phyloP scores from a whole-genome alignment of 2,329 filamentous ascomycete species.

The Ceratocystis variospora region DNA sequence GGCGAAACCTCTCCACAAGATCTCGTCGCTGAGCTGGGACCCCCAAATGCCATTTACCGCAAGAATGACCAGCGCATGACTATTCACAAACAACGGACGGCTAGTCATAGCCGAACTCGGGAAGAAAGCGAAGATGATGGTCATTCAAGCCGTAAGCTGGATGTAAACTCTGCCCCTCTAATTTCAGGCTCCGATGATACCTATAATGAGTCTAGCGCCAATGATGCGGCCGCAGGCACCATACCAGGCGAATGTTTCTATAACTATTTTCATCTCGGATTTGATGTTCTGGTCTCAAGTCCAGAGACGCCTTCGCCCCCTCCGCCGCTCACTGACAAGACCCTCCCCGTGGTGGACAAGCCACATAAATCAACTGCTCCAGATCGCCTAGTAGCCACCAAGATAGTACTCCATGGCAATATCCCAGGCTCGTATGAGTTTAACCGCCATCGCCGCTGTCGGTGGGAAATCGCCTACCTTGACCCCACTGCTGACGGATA shows the following conservation, averaged over 20 bases:
- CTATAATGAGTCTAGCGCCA: conserved; percentile 42
- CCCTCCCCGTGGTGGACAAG: conserved; percentile 20
- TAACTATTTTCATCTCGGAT: conserved; percentile 93
- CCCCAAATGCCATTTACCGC: conserved; percentile 84
- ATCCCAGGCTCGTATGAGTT: conserved; percentile 93
- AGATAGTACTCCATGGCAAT: conserved; percentile 87
- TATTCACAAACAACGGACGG: conserved; percentile 56
- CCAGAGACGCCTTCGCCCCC: conserved; percentile 50
- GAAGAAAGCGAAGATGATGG: conserved; percentile 26
- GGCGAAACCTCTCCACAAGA: conserved; percentile 88
- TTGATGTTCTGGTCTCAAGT: conserved; percentile 81
- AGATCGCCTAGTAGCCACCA: conserved; percentile 69
- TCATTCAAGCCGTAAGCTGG: not conserved
- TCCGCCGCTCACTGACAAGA: conserved; percentile 36
- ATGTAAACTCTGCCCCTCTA: not conserved
- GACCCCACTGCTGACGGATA: not conserved
- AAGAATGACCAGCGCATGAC: conserved; percentile 82
- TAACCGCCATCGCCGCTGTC: conserved; percentile 78
- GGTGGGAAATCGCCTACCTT: conserved; percentile 64
- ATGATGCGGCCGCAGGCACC: conserved; percentile 41
- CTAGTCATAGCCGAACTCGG: conserved; percentile 35
- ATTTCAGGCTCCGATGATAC: conserved; percentile 58
- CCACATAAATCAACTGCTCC: conserved; percentile 30
- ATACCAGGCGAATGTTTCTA: conserved; percentile 71
- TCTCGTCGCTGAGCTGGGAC: conserved; percentile 75